Evolutionary conservation across 2,329 filamentous ascomycete species (phyloP).

Genomic region (Pseudophaeomoniella oleicola): DNA sequence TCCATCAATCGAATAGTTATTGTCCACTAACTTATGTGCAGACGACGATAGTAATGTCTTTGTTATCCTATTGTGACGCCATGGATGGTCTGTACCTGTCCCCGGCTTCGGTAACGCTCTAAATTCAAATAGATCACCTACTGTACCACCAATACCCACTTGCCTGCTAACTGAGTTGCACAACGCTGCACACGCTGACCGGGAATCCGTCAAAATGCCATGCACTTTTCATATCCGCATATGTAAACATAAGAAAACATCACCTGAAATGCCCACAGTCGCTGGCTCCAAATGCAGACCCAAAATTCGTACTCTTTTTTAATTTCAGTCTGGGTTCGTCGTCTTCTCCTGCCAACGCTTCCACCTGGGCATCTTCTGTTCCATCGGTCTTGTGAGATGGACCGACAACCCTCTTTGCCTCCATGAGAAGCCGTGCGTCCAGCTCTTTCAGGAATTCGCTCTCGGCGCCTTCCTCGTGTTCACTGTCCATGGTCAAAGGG

Average conservation of each 20-base stretch:
- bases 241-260: conserved; percentile 2
- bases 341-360: conserved; percentile 9
- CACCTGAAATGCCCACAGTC: conserved; percentile 1
- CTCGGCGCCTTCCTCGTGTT: conserved; percentile 4
- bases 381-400: conserved; percentile 8
- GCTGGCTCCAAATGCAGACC: conserved; percentile 26
- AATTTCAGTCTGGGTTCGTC: conserved; percentile 20
- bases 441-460: conserved; percentile 25
- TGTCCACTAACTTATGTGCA: too few species aligned
- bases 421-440: conserved; percentile 26
- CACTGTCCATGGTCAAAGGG: conserved; percentile 1
- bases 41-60: too few species aligned
- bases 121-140: too few species aligned
- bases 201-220: too few species aligned
- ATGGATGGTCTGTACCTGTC: too few species aligned
- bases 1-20: too few species aligned
- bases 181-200: too few species aligned
- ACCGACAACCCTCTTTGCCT: conserved; percentile 19
- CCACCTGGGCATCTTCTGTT: conserved; percentile 14
- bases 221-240: too few species aligned
- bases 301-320: conserved; percentile 31
- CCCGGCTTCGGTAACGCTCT: too few species aligned
- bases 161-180: too few species aligned
- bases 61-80: too few species aligned
- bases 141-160: too few species aligned